Evolutionary conservation across 2,329 filamentous ascomycete genomes (phyloP), one percentile per base, ranked within the genome.

Genomic region (Ophiostoma montium): DNA sequence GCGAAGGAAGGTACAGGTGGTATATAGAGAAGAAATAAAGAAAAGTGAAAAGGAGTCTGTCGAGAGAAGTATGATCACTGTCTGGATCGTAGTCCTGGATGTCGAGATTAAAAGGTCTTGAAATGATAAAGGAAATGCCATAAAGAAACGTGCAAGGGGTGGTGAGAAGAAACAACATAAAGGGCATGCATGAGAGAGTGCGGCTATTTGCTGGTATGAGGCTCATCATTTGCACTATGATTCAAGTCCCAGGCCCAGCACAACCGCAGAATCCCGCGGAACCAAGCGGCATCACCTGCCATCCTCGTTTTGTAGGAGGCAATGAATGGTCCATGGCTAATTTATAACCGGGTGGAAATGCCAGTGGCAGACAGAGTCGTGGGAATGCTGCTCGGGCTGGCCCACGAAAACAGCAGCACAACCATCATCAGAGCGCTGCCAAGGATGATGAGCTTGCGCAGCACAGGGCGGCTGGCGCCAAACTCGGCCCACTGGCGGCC

Each of bases 401-500:
- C 51, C 48, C 51, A 54, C 53, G 76, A 78, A 50, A 94, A 75
- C 18, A 94, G 65, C 56, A 86, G 64, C 65, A 92, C 81, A 57
- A 90, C 65, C 47, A 75, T 67, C 55, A 84, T 65, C 51, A 86
- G 63, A 18, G 76, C 72, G 23, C 75, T 66, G 47, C 71, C 75
- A 53, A 90, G 77, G 57, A 92, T 70, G 54, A 86, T 70, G 47
- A 89, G 65, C 70, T 90, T 89, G 68, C 88, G 84, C 59, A 85
- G 71, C 43, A 80, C 76, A 12, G 89, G 89, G 62, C 82, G 83
- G 56, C 74, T 75, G 58, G 78, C 78, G 51, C 88, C 88, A 58
- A 92, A 88, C 61, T 95, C 88, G 47, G 84, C 82, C 88, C 88
- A 94, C 53, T 81, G 76, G 62, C 87, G 84, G 61, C 74, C 73